These are phyloP conservation scores for Candida silvicultrix DNA, from an alignment of 805 yeast species.

Conservation along the genomic window DNA sequence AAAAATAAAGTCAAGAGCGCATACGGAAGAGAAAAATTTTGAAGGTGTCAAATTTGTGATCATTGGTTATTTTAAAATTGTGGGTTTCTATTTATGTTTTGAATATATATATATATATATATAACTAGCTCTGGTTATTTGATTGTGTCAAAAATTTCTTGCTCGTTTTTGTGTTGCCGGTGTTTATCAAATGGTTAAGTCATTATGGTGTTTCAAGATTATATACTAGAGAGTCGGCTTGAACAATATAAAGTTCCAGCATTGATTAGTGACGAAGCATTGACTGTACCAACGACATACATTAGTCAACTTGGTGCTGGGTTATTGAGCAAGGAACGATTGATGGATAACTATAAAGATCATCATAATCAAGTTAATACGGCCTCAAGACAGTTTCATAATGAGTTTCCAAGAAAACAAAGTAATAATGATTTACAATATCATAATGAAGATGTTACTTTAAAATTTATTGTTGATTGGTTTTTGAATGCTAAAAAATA, in stretches of 20 bases:
- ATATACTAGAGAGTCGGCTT: constrained; percentile 13
- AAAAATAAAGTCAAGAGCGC: not conserved
- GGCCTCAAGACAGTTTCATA: constrained; percentile 13
- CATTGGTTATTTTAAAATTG: not conserved
- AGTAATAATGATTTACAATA: constrained; percentile 21
- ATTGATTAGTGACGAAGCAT: constrained; percentile 2
- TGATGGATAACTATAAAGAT: constrained; percentile 1
- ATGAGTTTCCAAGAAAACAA: constrained; percentile 23
- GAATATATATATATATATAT: too few relatives aligned
- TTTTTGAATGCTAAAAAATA: constrained; percentile 12
- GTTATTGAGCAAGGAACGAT: not conserved
- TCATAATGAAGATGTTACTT: constrained; percentile 22
- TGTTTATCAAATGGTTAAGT: not conserved
- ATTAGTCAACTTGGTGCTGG: not conserved
- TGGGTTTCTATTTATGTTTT: not conserved
- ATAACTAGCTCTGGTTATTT: too few relatives aligned
- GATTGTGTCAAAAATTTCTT: not conserved
- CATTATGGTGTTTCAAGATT: constrained; percentile 16
- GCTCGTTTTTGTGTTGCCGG: too few relatives aligned
- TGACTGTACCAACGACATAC: not conserved
- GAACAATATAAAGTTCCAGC: constrained; percentile 8
- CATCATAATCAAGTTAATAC: constrained; percentile 8
- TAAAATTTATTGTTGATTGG: constrained; percentile 20
- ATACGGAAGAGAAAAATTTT: too few relatives aligned
- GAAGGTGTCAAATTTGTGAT: not conserved